Evolutionary conservation across 2,329 filamentous ascomycete genomes (phyloP), one percentile per base, ranked within the genome.

Genomic region (Penicillium janthinellum): DNA sequence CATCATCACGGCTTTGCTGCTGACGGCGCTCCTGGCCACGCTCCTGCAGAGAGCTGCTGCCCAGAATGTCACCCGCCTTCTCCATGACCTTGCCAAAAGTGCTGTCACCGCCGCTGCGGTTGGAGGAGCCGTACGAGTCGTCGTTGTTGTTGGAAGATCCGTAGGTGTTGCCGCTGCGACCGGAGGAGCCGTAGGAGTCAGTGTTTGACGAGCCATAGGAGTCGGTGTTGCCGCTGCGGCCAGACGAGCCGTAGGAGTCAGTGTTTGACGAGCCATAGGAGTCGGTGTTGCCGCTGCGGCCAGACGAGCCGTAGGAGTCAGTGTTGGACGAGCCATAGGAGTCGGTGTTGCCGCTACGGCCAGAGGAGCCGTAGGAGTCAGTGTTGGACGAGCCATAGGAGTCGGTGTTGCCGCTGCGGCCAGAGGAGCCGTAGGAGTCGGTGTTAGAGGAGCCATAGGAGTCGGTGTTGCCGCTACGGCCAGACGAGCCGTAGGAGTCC

Each of bases 21-120:
- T 57, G 38, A 11, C 47, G 55, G 20, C 37, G 47, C 28, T 57
- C 55, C n/a, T 42, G 45, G 12, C 55, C 55, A 45, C 55, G 47
- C 55, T 57, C 28, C 47, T 57, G 45, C 38, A 57, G 45, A 28
- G 25, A 37, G 47, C 28, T 52, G 55, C 7, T 51, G n/a, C 34
- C 22, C 38, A 57, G 20, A n/a, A 57, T 2, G 41, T 45, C 55
- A 10, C 55, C 55, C 52, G 55, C 55, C 38, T 57, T 57, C 38
- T 57, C 47, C 55, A 57, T 22, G 38, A 51, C 15, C 25, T 57
- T 57, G 8, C 55, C 55, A 34, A 57, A 5, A 25, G 55, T 51
- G 47, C 55, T 52, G 28, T 57, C 47, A 22, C 55, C 55, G n/a
- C 54, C 54, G 7, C 47, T 49, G 12, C 37, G 55, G 22, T 42